Conservation (phyloP, 2,329 filamentous ascomycete species). For the Calonectria leucothoes region DNA sequence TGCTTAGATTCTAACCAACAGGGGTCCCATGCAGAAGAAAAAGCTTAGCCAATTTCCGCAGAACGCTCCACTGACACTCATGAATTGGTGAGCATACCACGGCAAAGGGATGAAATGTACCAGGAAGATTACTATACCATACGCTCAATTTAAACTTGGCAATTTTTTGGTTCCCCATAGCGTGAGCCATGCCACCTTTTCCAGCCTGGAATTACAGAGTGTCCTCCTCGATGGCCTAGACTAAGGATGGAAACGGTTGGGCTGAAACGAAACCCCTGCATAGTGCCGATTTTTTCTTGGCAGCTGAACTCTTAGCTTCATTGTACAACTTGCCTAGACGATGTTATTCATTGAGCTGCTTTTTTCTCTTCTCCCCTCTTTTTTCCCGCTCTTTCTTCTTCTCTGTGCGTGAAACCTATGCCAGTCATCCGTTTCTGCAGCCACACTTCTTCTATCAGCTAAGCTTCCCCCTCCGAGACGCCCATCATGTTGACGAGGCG, state of each 20-base stretch:
- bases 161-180: background rate
- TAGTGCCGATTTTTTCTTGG: background rate
- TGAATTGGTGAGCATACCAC: background rate
- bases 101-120: background rate
- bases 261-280: background rate
- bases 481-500: background rate
- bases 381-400: background rate
- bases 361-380: background rate
- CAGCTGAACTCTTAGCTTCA: conserved; percentile 1
- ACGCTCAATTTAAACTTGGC: background rate
- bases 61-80: background rate
- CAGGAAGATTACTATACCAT: background rate
- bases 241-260: background rate
- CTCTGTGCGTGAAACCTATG: background rate
- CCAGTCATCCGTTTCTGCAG: background rate
- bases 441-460: background rate
- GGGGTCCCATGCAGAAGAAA: background rate
- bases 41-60: background rate
- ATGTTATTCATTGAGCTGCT: background rate
- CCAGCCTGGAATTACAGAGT: background rate
- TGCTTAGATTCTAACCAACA: background rate
- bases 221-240: background rate
- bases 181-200: background rate
- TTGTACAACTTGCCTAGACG: background rate
- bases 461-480: background rate